Evolutionary conservation across 176 grass and related monocot species (phyloP), one percentile per base, ranked within the genome.

Genomic region (Dactylis glomerata): DNA sequence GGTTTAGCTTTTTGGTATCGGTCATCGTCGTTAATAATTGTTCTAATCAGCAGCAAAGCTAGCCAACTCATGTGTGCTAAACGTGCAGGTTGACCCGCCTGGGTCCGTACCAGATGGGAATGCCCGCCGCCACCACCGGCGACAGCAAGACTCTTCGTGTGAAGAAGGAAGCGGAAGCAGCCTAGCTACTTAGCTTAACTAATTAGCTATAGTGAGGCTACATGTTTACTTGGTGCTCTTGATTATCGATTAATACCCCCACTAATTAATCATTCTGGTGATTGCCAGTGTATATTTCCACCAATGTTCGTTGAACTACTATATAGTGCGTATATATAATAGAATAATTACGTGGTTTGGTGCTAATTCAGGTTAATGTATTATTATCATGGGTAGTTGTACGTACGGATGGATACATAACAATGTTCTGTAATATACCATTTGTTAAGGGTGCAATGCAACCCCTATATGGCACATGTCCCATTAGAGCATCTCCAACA

Each of bases 81-180:
- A 85, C 80, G 75, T 91, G 94, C 87, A 97, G 94, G 82, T 68
- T 93, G 80, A 90, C 75, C 1, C 17, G 38, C 37, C 6, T 67
- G 44, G 62, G 87, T 7, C 94, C 94, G 0, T 97, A 93, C 31
- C 76, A 78, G 56, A 30, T 62, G 27, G 83, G 70, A 23, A n/a
- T 51, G n/a, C 42, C 61, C 42, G 42, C 10, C 10, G 24, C 11
- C 41, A 42, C 36, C 37, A 12, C 6, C 51, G 4, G 2, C 47
- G 15, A 30, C 45, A 19, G 1, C 32, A 81, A 81, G 52, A 12
- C n/a, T 4, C 59, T 75, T 6, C 14, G 13, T 37, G 81, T 84
- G 81, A 87, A 85, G 75, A 66, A 89, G 70, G 75, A 90, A 57
- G 46, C 51, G 66, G 67, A 32, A 54, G 63, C 62, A 28, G 15